These are phyloP conservation scores for Calonectria pseudoreteaudii DNA, from an alignment of 2,329 filamentous ascomycete species.

Conservation along the genomic window DNA sequence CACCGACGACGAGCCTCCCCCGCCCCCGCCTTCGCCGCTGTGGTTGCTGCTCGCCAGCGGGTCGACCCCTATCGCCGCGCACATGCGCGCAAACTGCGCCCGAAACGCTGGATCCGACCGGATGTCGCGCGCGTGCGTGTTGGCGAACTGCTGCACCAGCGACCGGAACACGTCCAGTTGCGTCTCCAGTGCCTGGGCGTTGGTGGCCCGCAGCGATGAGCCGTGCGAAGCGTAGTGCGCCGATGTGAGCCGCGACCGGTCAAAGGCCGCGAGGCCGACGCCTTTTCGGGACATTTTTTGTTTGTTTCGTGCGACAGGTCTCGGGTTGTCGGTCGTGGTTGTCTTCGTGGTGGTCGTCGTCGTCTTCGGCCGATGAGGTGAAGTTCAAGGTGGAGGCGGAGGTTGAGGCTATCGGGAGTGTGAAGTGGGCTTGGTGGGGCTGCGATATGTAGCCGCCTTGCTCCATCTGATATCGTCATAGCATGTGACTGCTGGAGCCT, in stretches of 20 bases:
- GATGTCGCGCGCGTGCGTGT: constrained; percentile 95
- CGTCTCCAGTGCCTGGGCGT: constrained; percentile 87
- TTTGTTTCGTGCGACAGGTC: constrained; percentile 12
- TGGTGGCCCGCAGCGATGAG: constrained; percentile 83
- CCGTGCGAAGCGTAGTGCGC: constrained; percentile 94
- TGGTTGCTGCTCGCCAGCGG: constrained; percentile 74
- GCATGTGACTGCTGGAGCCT: constrained; percentile 6
- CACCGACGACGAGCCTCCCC: constrained; percentile 73
- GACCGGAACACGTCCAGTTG: constrained; percentile 97
- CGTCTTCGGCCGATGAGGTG: background rate
- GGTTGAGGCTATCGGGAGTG: constrained; percentile 14
- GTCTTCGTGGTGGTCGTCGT: background rate
- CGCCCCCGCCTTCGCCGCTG: constrained; percentile 53
- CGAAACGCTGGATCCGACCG: constrained; percentile 95
- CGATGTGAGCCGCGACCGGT: constrained; percentile 84
- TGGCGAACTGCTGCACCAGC: constrained; percentile 92
- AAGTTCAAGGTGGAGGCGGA: constrained; percentile 12
- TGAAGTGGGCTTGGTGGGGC: constrained; percentile 27
- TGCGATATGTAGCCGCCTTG: constrained; percentile 20
- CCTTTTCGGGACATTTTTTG: constrained; percentile 77
- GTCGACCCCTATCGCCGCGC: constrained; percentile 94
- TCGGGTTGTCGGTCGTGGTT: background rate
- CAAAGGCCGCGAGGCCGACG: constrained; percentile 91
- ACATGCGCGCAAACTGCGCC: constrained; percentile 98
- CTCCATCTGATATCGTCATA: constrained; percentile 14